phyloP scores from a whole-genome alignment of 179 eudicot genomes.

The Beta corolliflora region DNA sequence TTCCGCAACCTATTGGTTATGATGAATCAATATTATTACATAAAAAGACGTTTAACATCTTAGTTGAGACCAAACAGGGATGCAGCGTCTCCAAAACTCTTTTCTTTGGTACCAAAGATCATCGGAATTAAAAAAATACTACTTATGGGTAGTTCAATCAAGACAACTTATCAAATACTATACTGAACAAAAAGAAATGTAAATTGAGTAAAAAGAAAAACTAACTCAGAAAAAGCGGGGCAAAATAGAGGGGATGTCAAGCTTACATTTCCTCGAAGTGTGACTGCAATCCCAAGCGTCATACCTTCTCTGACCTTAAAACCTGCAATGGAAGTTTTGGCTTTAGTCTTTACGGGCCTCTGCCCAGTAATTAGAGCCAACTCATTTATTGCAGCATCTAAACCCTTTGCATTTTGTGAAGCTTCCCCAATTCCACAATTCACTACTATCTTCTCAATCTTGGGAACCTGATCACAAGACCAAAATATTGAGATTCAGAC shows the following conservation, averaged over 20 bases:
- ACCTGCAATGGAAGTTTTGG: conserved; percentile 84
- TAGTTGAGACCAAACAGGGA: conserved; percentile 1
- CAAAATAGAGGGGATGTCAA: background rate
- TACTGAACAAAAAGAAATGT: background rate
- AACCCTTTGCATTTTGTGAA: conserved; percentile 91
- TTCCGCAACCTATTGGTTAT: too few species aligned
- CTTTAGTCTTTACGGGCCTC: conserved; percentile 93
- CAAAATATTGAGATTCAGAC: conserved; percentile 3
- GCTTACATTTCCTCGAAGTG: conserved; percentile 88
- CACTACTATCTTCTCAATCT: conserved; percentile 82
- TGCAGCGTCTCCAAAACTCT: background rate
- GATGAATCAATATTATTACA: background rate
- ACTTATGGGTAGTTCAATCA: too few species aligned
- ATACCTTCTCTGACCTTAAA: conserved; percentile 89
- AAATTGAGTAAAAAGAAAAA: background rate
- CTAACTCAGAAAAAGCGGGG: background rate
- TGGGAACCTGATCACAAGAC: conserved; percentile 69
- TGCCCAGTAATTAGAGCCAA: conserved; percentile 87
- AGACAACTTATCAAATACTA: background rate
- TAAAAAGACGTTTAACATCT: background rate
- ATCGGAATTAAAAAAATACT: too few species aligned
- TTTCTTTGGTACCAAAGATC: too few species aligned
- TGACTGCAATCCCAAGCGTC: conserved; percentile 84
- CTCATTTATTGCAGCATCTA: conserved; percentile 84
- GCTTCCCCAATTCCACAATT: conserved; percentile 99